phyloP scores from a whole-genome alignment of 768 basidiomycete genomes.

The Lentinula sp. region DNA sequence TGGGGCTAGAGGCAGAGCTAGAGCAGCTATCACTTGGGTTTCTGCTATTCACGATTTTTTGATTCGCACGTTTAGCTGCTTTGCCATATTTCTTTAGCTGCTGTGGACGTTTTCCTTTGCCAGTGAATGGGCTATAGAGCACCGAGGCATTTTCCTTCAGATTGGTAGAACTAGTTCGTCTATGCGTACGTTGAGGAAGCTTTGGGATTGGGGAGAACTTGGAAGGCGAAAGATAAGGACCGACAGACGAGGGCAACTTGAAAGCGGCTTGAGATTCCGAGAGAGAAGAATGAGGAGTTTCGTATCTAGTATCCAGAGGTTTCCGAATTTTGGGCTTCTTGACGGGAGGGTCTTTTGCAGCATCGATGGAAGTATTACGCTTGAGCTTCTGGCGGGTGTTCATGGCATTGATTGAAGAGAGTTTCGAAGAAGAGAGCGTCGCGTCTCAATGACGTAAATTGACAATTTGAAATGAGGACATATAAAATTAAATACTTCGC shows the following conservation, averaged over 20 bases:
- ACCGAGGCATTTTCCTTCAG: conserved; percentile 14
- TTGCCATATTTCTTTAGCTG: conserved; percentile 5
- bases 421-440: not conserved
- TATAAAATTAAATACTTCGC: too few relatives aligned
- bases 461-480: too few relatives aligned
- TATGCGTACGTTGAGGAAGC: conserved; percentile 26
- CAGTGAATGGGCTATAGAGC: not conserved
- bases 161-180: conserved; percentile 14
- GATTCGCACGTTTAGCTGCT: not conserved
- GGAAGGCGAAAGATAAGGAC: conserved; percentile 19
- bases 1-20: conserved; percentile 28
- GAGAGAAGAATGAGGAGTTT: conserved; percentile 20
- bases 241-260: conserved; percentile 17
- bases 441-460: not conserved
- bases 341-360: not conserved
- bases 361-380: conserved; percentile 1
- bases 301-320: conserved; percentile 6
- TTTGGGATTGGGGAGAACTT: conserved; percentile 35
- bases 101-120: not conserved
- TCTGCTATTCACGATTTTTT: conserved; percentile 15
- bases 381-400: conserved; percentile 4
- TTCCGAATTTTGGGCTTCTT: conserved; percentile 4
- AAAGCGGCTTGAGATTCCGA: conserved; percentile 15
- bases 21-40: conserved; percentile 45
- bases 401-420: not conserved